Evolutionary conservation across 129 eudicot species (phyloP).

Genomic region (Flaveria linearis): DNA sequence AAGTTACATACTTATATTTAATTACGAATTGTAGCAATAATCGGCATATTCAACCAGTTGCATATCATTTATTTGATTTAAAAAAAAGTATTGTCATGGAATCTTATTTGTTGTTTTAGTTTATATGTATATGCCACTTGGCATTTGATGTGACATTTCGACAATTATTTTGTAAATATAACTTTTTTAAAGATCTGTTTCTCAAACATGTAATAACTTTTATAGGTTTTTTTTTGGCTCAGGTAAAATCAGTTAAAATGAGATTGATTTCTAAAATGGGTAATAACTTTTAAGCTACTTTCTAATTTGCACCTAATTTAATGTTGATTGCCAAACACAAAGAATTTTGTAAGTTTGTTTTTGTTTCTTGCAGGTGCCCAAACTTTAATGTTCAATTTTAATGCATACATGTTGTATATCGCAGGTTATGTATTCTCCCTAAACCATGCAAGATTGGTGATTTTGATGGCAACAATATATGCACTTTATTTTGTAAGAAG

Average conservation of each 20-base stretch:
- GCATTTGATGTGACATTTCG: neutral
- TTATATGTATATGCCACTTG: neutral
- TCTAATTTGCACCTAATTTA: neutral
- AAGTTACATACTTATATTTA: neutral
- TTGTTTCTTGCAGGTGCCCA: neutral
- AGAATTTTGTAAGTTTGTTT: neutral
- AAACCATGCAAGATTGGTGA: slow-evolving; percentile 82
- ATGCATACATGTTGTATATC: neutral
- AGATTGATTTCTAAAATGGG: neutral
- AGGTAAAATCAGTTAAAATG: neutral
- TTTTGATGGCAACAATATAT: slow-evolving; percentile 73
- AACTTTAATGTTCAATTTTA: neutral
- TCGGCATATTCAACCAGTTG: neutral
- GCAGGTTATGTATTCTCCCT: slow-evolving; percentile 89
- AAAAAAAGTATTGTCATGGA: neutral
- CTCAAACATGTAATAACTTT: neutral
- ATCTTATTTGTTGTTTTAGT: neutral
- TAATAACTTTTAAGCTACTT: neutral
- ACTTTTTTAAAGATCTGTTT: neutral
- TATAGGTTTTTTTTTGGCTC: neutral
- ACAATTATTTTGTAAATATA: neutral
- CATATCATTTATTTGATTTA: neutral
- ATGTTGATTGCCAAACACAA: neutral
- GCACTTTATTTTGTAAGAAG: slow-evolving; percentile 72
- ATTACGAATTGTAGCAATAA: neutral